Percentiles rank a stretch among this genome's conserved stretches.
Conservation (phyloP, 2,329 filamentous ascomycete species). For the Claviceps pusilla region DNA sequence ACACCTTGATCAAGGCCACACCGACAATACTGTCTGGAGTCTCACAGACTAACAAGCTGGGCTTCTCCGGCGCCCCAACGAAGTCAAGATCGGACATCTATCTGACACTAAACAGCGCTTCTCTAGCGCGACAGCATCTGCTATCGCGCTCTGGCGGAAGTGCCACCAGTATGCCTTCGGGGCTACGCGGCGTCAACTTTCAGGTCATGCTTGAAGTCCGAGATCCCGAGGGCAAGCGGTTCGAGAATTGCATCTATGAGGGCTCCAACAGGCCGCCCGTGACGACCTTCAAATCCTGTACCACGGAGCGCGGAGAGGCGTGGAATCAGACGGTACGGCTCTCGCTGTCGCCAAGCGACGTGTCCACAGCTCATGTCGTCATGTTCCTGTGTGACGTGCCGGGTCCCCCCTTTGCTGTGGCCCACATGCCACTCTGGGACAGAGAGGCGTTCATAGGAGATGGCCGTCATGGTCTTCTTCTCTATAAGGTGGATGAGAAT, state of each 20-base stretch:
- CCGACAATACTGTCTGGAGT: conserved; percentile 77
- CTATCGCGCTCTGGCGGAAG: conserved; percentile 57
- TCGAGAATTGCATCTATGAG: conserved; percentile 76
- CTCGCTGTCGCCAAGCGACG: conserved; percentile 62
- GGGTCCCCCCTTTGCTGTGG: conserved; percentile 75
- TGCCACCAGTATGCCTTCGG: conserved; percentile 52
- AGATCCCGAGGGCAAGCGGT: conserved; percentile 58
- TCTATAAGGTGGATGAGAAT: conserved; percentile 86
- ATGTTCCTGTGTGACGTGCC: conserved; percentile 82
- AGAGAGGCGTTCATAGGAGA: conserved; percentile 80
- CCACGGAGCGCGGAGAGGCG: conserved; percentile 59
- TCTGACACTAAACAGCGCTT: conserved; percentile 64
- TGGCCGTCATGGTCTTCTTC: conserved; percentile 61
- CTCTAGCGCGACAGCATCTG: conserved; percentile 61
- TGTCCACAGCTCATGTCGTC: conserved; percentile 69
- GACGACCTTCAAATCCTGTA: conserved; percentile 79
- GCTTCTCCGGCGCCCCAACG: conserved; percentile 81
- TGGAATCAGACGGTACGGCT: conserved; percentile 86
- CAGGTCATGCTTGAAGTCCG: conserved; percentile 85
- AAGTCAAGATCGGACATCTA: conserved; percentile 90
- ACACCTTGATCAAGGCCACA: conserved; percentile 67
- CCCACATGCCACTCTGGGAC: conserved; percentile 89
- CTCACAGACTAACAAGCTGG: conserved; percentile 71
- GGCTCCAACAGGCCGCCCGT: conserved; percentile 66
- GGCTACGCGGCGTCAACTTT: conserved; percentile 54